Base-by-base conservation (phyloP, 805 yeast species). In the Wickerhamomyces tratensis region DNA sequence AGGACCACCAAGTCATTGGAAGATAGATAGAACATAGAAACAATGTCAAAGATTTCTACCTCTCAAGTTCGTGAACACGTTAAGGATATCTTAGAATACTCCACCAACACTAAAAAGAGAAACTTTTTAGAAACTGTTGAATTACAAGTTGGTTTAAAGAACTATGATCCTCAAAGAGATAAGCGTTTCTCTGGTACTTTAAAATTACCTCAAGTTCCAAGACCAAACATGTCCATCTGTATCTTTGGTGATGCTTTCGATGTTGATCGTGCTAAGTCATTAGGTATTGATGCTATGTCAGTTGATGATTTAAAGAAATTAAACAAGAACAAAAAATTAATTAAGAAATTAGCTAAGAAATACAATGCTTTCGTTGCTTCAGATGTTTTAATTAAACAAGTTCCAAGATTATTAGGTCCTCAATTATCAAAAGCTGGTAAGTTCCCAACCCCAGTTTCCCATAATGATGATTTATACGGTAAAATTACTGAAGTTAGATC, bases 401-500 rank as follows among this genome's bases (percentile, higher is more conserved):
- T 93, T 70, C 99, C 99, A 76, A 93, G 99, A 84, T 82, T 93
- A 70, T 82, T 93, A 69, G 99, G 99, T 79, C 99, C 99, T 72
- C 96, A 91, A 74, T 87, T 93, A 69, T 93, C 98, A 61, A 93
- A 93, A 86, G 98, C 97, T 69, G 98, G 98, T 85, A 93, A 93
- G 91, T 93, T 93, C 96, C 99, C 99, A 74, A 91, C 98, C 72
- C 99, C 99, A 76, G 98, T 93, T 63, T 93, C 99, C 56, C 98
- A 93, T 86, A 79, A 86, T 73, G 99, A 93, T 71, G 98, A 93
- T 72, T 82, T 93, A 69, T 86, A 86, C 82, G 67, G 79, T 59
- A 93, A 91, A 86, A 93, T 93, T 64, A 81, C 76, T 64, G 99
- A 93, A 69, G 98, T 93, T 64, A 89, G 84, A 79, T 89, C 98